Evolutionary conservation across 2,329 filamentous ascomycete species (phyloP).

Genomic region (Monosporascus sp.): DNA sequence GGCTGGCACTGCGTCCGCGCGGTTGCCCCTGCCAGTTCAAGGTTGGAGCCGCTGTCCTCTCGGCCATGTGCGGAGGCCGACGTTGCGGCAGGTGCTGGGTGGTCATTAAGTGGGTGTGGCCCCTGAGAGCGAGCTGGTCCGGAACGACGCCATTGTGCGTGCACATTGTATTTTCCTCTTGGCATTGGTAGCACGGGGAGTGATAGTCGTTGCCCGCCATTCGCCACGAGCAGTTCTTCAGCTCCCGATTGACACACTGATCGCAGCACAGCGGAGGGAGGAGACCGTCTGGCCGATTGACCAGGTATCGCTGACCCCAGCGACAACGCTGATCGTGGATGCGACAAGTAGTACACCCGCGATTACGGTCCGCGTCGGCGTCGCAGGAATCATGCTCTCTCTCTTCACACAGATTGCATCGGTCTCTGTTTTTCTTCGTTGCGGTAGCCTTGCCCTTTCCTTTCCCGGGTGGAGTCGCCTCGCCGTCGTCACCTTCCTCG

Average conservation of each 20-base stretch:
- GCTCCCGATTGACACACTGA: background rate
- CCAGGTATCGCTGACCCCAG: background rate
- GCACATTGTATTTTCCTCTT: background rate
- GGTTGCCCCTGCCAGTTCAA: no score
- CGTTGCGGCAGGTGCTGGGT: background rate
- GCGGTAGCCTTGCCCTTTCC: no score
- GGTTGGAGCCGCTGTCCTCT: no score
- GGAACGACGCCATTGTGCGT: background rate
- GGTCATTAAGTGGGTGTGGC: background rate
- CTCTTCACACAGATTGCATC: background rate
- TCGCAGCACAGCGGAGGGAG: conserved; percentile 6
- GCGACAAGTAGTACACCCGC: background rate
- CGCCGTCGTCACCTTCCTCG: no score
- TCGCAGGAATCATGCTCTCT: background rate
- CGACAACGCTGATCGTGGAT: background rate
- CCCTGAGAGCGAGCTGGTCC: background rate
- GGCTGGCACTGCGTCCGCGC: no score
- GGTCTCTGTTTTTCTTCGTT: background rate
- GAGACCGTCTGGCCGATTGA: conserved; percentile 6
- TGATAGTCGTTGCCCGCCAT: background rate
- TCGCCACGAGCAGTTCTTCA: conserved; percentile 2
- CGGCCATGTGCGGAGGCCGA: background rate
- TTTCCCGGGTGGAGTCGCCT: no score
- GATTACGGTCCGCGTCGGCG: background rate
- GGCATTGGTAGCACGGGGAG: background rate